Base-by-base conservation (phyloP, 768 basidiomycete genomes). In the Tylopilus balloui region DNA sequence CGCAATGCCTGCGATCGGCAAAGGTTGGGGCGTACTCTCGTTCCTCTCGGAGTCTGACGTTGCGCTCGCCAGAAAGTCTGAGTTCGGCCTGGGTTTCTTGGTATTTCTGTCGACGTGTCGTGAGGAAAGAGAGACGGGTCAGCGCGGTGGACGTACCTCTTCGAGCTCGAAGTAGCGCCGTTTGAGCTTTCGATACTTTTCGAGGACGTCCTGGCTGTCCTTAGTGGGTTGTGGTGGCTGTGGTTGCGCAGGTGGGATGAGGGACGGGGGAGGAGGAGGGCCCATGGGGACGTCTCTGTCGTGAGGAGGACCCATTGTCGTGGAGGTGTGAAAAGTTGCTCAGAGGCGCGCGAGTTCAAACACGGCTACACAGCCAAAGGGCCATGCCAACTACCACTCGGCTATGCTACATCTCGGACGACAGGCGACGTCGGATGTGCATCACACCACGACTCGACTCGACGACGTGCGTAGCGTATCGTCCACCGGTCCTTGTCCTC, bases 121-220 rank as follows among this genome's bases (percentile, higher is more conserved):
- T 27, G 34, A 28, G 40, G 51, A 3, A 2, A 15, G 29, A 8
- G 31, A 2, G 19, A 21, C 1, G 5, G 11, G 36, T 43, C n/a
- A 24, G 31, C 40, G 36, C 32, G 14, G 34, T 40, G 0, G 31
- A 69, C 80, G 58, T 46, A 87, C 86, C 78, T 87, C 80, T 57
- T 86, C 83, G 35, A 86, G 76, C 46, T 84, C 82, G 54, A 77
- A 76, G 63, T 78, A 84, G 34, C 79, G 78, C 36, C 80, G 69
- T 62, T 88, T 88, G 45, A 86, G 71, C 55, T 74, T 78, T 51
- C 69, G 71, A 65, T 85, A 84, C 66, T 84, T 86, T 69, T 85
- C 83, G 40, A 59, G 58, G 53, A 75, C 62, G 42, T 82, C 83
- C 43, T 72, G 73, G 43, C 51, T 58, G 50, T 78, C 75, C 45